Percentiles rank a stretch among this genome's conserved stretches.
Evolutionary conservation across 1,139 yeast species (phyloP).

Genomic region (Saccharomyces hybrid): DNA sequence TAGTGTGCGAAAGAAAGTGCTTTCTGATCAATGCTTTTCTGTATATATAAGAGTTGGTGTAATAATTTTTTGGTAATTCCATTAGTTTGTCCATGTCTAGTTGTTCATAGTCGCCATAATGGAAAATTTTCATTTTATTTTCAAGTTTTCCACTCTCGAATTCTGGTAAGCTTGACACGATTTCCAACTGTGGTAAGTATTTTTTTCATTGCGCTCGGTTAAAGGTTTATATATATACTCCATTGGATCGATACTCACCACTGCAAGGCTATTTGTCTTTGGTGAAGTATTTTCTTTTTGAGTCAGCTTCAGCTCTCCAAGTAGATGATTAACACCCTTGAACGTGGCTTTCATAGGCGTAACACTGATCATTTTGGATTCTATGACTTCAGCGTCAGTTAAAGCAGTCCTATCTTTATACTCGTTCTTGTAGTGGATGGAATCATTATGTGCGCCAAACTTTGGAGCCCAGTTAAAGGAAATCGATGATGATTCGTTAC

Average conservation of each 20-base stretch:
- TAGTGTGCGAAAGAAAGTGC: slow-evolving; percentile 76
- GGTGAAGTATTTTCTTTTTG: slow-evolving; percentile 3
- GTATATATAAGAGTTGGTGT: slow-evolving; percentile 74
- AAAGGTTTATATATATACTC: slow-evolving; percentile 59
- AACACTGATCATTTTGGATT: slow-evolving; percentile 52
- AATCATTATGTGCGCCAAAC: slow-evolving; percentile 58
- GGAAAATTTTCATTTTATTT: slow-evolving; percentile 41
- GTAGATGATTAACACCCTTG: slow-evolving; percentile 43
- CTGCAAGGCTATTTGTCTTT: slow-evolving; percentile 7
- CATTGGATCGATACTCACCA: slow-evolving; percentile 31
- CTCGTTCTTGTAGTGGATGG: slow-evolving; percentile 36
- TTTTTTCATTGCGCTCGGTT: slow-evolving; percentile 36
- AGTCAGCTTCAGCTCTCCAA: slow-evolving; percentile 48
- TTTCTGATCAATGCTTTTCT: slow-evolving; percentile 84
- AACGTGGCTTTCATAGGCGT: slow-evolving; percentile 80
- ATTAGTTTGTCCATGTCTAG: slow-evolving; percentile 55
- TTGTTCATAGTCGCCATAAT: slow-evolving; percentile 87
- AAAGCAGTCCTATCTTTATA: background rate
- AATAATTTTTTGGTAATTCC: slow-evolving; percentile 41
- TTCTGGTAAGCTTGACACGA: slow-evolving; percentile 11
- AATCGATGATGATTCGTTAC: slow-evolving; percentile 35
- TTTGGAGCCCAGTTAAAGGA: slow-evolving; percentile 79
- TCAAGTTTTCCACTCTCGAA: slow-evolving; percentile 4
- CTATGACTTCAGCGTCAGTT: slow-evolving; percentile 38
- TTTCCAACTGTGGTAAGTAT: slow-evolving; percentile 27